Evolutionary conservation across 176 grass and related monocot genomes (phyloP), one percentile per base, ranked within the genome.

Genomic region (Aegilops longissima): DNA sequence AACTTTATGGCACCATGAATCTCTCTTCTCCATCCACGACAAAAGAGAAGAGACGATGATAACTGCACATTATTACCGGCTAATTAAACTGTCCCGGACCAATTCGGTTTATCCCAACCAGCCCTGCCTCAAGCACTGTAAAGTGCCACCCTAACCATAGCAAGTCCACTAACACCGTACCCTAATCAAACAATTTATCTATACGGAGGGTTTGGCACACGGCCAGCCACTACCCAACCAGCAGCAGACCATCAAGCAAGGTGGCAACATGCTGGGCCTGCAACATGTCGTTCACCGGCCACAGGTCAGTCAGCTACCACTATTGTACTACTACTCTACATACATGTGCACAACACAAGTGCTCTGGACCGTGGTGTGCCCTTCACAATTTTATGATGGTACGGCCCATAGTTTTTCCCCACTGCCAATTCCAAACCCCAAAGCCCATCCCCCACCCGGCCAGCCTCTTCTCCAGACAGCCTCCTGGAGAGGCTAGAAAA

Each of bases 401-500:
- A 18, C 13, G 18, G 38, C 51, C 45, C 21, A 16, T 29, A 20
- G 23, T 17, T 80, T 71, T 33, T 18, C 30, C 40, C 5, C 12
- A 12, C 80, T 84, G 81, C 36, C 12, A 35, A 49, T 80, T 66
- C 59, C 89, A 87, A 90, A 90, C 67, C 80, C 42, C 85, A 65
- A 84, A 68, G 85, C 85, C 61, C 52, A 12, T 52, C 49, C 10
- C 54, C 71, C 6, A 56, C 52, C 2, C 52, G 6, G 52, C 38
- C 34, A 61, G 30, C 25, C 35, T 85, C 17, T 89, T 85, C 17
- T 89, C 12, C 12, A 49, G 88, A 93, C 93, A 93, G 87, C 84
- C 40, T 93, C 82, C 12, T 93, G 77, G 88, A 83, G 64, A 59
- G 59, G 25, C 89, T 95, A 85, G 81, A 95, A 91, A 89, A 73